Conservation (phyloP, 2,329 filamentous ascomycete genomes). For the Phialophora verrucosa region DNA sequence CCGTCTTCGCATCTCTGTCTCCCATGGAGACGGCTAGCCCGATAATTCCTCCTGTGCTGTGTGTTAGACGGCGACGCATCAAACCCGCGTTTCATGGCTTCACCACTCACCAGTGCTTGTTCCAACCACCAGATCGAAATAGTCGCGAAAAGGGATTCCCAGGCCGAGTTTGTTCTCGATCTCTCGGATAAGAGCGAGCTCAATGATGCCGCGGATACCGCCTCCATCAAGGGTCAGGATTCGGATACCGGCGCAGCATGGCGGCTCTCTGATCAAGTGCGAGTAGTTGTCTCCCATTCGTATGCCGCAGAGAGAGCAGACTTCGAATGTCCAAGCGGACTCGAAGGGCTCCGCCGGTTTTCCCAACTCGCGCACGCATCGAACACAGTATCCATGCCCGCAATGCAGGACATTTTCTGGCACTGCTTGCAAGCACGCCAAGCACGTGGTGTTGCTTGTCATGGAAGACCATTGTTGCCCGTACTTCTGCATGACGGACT, state of each 20-base stretch:
- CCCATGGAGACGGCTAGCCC: conserved; percentile 12
- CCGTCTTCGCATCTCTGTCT: conserved; percentile 11
- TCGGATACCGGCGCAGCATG: conserved; percentile 27
- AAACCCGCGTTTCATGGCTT: neutral
- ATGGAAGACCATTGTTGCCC: conserved; percentile 2
- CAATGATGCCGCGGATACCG: conserved; percentile 30
- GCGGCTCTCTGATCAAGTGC: conserved; percentile 28
- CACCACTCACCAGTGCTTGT: conserved; percentile 28
- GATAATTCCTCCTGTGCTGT: conserved; percentile 8
- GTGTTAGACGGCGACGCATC: neutral
- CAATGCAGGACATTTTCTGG: conserved; percentile 20
- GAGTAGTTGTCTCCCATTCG: conserved; percentile 12
- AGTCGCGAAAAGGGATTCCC: conserved; percentile 27
- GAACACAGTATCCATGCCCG: conserved; percentile 19
- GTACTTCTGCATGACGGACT: conserved; percentile 11
- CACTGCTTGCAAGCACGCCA: conserved; percentile 17
- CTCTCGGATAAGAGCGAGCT: conserved; percentile 27
- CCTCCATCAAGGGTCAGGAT: conserved; percentile 34
- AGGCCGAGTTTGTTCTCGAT: conserved; percentile 28
- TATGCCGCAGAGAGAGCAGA: conserved; percentile 11
- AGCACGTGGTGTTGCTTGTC: conserved; percentile 19
- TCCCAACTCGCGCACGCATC: conserved; percentile 17
- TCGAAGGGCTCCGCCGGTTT: conserved; percentile 11
- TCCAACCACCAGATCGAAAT: conserved; percentile 34
- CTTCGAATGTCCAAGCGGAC: conserved; percentile 19